These are phyloP conservation scores for Metschnikowia noctiluminum DNA, from an alignment of 805 yeast genomes.

Conservation along the genomic window DNA sequence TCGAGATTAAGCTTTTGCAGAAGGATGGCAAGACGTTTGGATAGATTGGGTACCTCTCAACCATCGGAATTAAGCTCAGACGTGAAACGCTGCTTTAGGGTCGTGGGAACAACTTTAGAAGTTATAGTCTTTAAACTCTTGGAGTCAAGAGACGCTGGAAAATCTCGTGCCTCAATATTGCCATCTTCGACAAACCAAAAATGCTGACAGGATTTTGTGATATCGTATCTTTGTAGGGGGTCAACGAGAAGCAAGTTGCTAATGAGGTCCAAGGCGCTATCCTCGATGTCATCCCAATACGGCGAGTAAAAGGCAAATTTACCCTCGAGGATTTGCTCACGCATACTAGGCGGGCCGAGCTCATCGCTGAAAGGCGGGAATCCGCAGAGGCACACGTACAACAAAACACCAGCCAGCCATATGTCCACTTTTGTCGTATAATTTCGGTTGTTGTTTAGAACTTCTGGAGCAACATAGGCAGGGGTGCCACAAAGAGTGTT, in stretches of 20 bases:
- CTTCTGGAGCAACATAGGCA: slow-evolving; percentile 84
- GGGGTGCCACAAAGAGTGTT: slow-evolving; percentile 84
- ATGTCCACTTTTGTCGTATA: slow-evolving; percentile 73
- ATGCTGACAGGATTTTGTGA: slow-evolving; percentile 38
- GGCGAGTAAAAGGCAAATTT: slow-evolving; percentile 74
- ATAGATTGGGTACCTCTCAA: background rate
- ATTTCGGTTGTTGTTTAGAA: slow-evolving; percentile 50
- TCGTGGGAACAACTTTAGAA: slow-evolving; percentile 12
- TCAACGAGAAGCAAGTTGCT: slow-evolving; percentile 56
- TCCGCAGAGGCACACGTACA: slow-evolving; percentile 78
- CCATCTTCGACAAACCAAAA: slow-evolving; percentile 39
- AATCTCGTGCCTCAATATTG: background rate
- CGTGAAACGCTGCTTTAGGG: slow-evolving; percentile 17
- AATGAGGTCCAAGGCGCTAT: slow-evolving; percentile 62
- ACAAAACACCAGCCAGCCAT: slow-evolving; percentile 79
- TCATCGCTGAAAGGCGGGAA: slow-evolving; percentile 86
- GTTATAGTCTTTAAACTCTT: slow-evolving; percentile 2
- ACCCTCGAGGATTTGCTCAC: slow-evolving; percentile 66
- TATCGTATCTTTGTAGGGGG: slow-evolving; percentile 42
- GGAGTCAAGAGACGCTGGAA: background rate
- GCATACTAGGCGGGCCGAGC: slow-evolving; percentile 73
- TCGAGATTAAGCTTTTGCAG: slow-evolving; percentile 3
- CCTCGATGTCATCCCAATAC: slow-evolving; percentile 71
- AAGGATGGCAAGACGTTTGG: background rate
- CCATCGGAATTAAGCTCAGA: slow-evolving; percentile 14